phyloP scores from a whole-genome alignment of 768 basidiomycete genomes.

The Lactarius akahatsu region DNA sequence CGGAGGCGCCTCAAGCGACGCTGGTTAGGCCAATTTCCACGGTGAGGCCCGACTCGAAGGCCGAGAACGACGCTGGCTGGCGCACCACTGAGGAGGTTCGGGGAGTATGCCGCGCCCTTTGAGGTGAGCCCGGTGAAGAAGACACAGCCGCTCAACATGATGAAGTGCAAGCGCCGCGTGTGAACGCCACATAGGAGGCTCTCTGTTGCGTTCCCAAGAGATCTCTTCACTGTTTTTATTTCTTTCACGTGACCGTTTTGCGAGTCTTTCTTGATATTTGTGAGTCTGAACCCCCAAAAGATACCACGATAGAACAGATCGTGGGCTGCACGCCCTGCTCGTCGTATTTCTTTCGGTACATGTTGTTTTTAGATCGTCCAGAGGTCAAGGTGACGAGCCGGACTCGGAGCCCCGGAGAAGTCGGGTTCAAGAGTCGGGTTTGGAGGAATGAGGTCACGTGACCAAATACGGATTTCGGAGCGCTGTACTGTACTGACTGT shows the following conservation, averaged over 20 bases:
- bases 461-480: too few species aligned
- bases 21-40: too few species aligned
- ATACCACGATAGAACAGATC: too few species aligned
- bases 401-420: too few species aligned
- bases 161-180: conserved; percentile 42
- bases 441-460: too few species aligned
- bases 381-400: too few species aligned
- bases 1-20: too few species aligned
- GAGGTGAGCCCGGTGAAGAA: conserved; percentile 9
- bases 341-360: conserved; percentile 71
- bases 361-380: not conserved
- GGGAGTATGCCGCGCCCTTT: not conserved
- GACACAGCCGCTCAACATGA: conserved; percentile 15
- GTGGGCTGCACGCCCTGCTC: conserved; percentile 63
- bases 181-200: conserved; percentile 47
- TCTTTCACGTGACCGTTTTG: conserved; percentile 56
- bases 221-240: conserved; percentile 43
- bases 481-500: too few species aligned
- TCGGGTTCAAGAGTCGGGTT: too few species aligned
- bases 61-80: too few species aligned
- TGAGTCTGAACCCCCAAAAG: not conserved
- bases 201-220: conserved; percentile 50
- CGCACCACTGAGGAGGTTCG: not conserved
- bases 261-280: not conserved
- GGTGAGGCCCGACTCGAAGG: too few species aligned